Evolutionary conservation across 495 filamentous ascomycete species (phyloP).

Genomic region (Staphylotrichum tortipilum): DNA sequence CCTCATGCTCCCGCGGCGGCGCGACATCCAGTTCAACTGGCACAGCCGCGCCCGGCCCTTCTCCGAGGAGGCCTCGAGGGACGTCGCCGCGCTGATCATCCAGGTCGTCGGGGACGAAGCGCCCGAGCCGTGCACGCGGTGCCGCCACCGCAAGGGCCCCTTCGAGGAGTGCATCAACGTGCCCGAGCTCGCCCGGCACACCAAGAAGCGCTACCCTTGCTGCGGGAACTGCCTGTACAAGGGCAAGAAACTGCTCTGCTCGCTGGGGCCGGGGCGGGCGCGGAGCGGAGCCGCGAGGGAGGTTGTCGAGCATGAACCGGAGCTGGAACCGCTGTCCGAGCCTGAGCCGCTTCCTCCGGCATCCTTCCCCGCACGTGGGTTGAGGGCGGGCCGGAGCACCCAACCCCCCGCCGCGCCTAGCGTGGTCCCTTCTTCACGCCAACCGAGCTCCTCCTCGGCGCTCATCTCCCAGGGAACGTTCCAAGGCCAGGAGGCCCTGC

Average conservation of each 20-base stretch:
- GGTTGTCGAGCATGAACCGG: not conserved
- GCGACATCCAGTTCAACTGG: constrained; percentile 13
- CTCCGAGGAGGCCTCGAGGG: constrained; percentile 8
- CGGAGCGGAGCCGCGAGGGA: too few species aligned
- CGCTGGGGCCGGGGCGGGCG: too few species aligned
- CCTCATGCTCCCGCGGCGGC: constrained; percentile 7
- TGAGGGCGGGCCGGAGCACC: too few species aligned
- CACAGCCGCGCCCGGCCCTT: not conserved
- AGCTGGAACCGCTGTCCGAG: too few species aligned
- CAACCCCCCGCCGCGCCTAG: too few species aligned
- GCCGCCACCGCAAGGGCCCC: constrained; percentile 9
- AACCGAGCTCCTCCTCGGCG: not conserved
- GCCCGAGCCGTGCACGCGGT: constrained; percentile 7
- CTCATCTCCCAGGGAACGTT: constrained; percentile 11
- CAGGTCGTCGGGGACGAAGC: constrained; percentile 19
- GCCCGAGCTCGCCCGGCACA: not conserved
- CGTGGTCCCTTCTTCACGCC: not conserved
- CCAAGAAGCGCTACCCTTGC: constrained; percentile 8
- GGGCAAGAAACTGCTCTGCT: constrained; percentile 8
- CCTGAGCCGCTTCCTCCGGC: too few species aligned
- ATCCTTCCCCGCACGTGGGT: too few species aligned
- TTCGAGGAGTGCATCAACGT: constrained; percentile 11
- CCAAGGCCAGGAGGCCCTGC: constrained; percentile 3
- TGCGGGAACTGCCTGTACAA: constrained; percentile 19
- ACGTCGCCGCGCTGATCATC: constrained; percentile 22